phyloP scores from a whole-genome alignment of 2,329 filamentous ascomycete genomes.

The Sporothrix pallida region DNA sequence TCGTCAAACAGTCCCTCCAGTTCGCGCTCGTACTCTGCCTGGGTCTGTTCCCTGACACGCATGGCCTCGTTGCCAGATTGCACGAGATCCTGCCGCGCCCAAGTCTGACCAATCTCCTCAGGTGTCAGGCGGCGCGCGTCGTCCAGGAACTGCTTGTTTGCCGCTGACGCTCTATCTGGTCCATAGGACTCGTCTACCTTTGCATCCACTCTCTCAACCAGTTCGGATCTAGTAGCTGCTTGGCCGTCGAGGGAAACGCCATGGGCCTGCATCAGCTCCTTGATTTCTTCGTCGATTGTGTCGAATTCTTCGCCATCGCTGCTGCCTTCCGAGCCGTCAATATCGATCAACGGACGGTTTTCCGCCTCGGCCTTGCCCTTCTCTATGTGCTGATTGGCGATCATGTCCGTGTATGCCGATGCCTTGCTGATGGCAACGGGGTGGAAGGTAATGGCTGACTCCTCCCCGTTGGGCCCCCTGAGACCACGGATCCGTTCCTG shows the following conservation, averaged over 20 bases:
- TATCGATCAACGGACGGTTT: not conserved
- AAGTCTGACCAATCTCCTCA: constrained; percentile 22
- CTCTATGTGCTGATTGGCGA: constrained; percentile 24
- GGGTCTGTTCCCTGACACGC: constrained; percentile 11
- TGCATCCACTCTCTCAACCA: not conserved
- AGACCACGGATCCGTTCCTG: constrained; percentile 67
- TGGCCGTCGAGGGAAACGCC: constrained; percentile 42
- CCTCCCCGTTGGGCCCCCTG: constrained; percentile 48
- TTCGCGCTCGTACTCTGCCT: constrained; percentile 43
- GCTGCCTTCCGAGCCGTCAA: not conserved
- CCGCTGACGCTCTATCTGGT: not conserved
- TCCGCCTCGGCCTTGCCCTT: constrained; percentile 11
- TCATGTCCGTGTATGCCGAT: constrained; percentile 26
- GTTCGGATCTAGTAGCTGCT: not conserved
- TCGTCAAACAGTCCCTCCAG: constrained; percentile 63
- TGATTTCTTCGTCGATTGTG: constrained; percentile 36
- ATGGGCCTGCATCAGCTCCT: constrained; percentile 44
- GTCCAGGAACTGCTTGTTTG: constrained; percentile 23
- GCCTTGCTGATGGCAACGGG: constrained; percentile 13
- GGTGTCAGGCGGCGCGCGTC: constrained; percentile 23
- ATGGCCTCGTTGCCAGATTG: constrained; percentile 26
- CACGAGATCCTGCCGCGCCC: constrained; percentile 23
- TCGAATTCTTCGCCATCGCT: constrained; percentile 32
- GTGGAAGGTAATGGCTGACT: constrained; percentile 15
- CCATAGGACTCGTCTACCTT: not conserved